Evolutionary conservation across 768 basidiomycete genomes (phyloP), one percentile per base, ranked within the genome.

Genomic region (Harrya chromipes): DNA sequence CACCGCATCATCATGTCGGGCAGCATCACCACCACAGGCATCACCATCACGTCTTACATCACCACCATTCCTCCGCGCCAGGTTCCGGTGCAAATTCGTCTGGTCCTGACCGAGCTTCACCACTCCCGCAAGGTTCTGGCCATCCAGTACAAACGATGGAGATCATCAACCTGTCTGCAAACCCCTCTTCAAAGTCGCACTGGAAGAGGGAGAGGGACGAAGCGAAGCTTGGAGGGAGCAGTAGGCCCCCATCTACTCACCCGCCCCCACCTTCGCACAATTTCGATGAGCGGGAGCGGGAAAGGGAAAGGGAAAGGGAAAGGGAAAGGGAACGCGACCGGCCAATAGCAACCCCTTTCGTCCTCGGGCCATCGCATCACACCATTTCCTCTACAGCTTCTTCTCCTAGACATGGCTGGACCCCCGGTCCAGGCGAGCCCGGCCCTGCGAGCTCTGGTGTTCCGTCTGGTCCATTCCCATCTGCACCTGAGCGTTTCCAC

Each of bases 331-430:
- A 77, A 14, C 72, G 74, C 33, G 82, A 83, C 46, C 71, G 82
- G 48, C 78, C 78, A 2, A 62, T 76, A 40, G 72, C 80, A 6
- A 77, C 74, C 35, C 77, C 81, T 3, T 83, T 82, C 56, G 76
- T 74, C 8, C 75, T 82, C 66, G 72, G 68, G 7, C 74, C 79
- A 6, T 72, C 76, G 26, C 74, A 77, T 45, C 66, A 67, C 24
- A 54, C 62, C 31, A 67, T 71, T 17, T 42, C 61, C 19, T 65
- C 68, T 14, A 60, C 68, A 34, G 55, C 63, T 5, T 72, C 72
- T 31, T 79, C 80, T 4, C 74, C 78, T 2, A 65, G 67, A 43
- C 76, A 75, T 56, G 68, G 68, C 8, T 78, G 74, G 58, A 47
- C 57, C 6, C 56, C 54, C 2, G 44, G 58, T 33, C 48, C 62